Conservation (phyloP, 805 yeast genomes). For the Candida sanyiensis region DNA sequence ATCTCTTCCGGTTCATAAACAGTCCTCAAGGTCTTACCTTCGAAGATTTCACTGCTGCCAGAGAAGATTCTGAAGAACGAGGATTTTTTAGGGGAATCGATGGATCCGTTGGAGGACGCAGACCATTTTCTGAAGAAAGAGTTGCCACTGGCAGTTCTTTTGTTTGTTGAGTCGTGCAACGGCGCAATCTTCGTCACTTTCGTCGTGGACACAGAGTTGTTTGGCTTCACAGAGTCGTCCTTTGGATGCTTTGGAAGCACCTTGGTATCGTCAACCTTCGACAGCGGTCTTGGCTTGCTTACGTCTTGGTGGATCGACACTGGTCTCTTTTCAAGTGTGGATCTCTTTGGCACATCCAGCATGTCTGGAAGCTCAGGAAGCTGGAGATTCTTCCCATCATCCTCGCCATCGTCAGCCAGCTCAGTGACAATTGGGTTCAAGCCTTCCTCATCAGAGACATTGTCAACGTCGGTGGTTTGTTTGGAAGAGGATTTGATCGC, state of each 20-base stretch:
- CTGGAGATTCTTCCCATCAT: slow-evolving; percentile 10
- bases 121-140: slow-evolving; percentile 27
- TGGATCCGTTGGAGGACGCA: slow-evolving; percentile 16
- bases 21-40: slow-evolving; percentile 26
- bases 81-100: slow-evolving; percentile 19
- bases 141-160: slow-evolving; percentile 20
- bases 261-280: slow-evolving; percentile 13
- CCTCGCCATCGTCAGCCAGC: slow-evolving; percentile 6
- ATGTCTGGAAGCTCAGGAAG: slow-evolving; percentile 25
- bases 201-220: slow-evolving; percentile 15
- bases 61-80: slow-evolving; percentile 31
- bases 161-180: slow-evolving; percentile 22
- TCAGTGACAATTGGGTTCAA: slow-evolving; percentile 10
- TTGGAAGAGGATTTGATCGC: slow-evolving; percentile 12
- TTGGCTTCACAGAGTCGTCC: slow-evolving; percentile 12
- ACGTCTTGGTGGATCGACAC: slow-evolving; percentile 26
- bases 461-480: slow-evolving; percentile 6
- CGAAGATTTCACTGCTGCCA: slow-evolving; percentile 13
- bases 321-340: slow-evolving; percentile 5
- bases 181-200: slow-evolving; percentile 12
- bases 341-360: slow-evolving; percentile 10
- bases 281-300: slow-evolving; percentile 8
- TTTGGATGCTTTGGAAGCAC: slow-evolving; percentile 11
- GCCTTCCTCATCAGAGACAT: slow-evolving; percentile 7
- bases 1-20: slow-evolving; percentile 43